phyloP scores from a whole-genome alignment of 164 flowering plant genomes.

The Berberis vulgaris region DNA sequence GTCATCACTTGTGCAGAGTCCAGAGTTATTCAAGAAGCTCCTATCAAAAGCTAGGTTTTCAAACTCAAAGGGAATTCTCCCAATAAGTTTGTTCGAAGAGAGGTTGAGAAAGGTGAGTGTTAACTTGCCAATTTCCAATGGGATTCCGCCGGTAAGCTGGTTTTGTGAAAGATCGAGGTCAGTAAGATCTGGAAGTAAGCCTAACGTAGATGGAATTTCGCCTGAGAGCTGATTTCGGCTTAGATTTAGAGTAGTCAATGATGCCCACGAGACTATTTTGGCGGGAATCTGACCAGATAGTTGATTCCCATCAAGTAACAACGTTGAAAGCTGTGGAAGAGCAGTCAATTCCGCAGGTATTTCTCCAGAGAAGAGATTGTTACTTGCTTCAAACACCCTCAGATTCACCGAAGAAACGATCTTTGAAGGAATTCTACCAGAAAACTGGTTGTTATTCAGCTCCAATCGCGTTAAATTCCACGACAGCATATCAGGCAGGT shows the following conservation, averaged over 20 bases:
- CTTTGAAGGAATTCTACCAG: conserved; percentile 36
- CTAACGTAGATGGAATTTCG: conserved; percentile 29
- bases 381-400: conserved; percentile 33
- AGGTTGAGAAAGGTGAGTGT: conserved; percentile 29
- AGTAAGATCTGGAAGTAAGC: conserved; percentile 23
- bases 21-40: conserved; percentile 48
- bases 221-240: conserved; percentile 39
- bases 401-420: conserved; percentile 21
- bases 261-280: conserved; percentile 33
- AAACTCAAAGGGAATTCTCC: conserved; percentile 30
- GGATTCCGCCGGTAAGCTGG: conserved; percentile 39
- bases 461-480: conserved; percentile 33
- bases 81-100: conserved; percentile 39
- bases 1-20: conserved; percentile 29
- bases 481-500: conserved; percentile 29
- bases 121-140: conserved; percentile 21
- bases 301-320: conserved; percentile 38
- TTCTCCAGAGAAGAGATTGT: conserved; percentile 39
- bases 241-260: conserved; percentile 26
- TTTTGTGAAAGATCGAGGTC: conserved; percentile 40
- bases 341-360: conserved; percentile 36
- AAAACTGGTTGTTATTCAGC: conserved; percentile 39
- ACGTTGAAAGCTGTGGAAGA: conserved; percentile 23
- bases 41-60: conserved; percentile 22
- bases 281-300: conserved; percentile 37